Evolutionary conservation across 225 moss, liverwort and hornwort genomes (phyloP), one percentile per base, ranked within the genome.

Genomic region (Pseudoscleropodium purum): DNA sequence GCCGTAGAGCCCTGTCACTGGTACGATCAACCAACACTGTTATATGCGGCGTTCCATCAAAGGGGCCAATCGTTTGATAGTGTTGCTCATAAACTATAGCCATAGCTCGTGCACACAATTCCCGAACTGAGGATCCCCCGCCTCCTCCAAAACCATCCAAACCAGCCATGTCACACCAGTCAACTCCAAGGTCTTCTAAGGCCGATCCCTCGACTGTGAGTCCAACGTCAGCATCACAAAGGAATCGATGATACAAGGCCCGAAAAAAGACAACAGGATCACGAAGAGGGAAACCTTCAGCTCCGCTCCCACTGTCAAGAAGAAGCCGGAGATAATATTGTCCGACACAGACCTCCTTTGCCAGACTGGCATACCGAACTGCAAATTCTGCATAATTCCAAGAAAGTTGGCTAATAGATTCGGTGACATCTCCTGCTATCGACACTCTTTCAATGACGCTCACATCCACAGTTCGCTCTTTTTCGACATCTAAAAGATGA

Each of bases 141-240:
- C 96, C 96, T n/a, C 97, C 97, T 66, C 97, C 97, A 95, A 98
- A 98, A 37, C 97, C 97, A 95, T 96, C 96, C 90, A 98, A 90
- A 79, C 96, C 97, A 91, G 92, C 94, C 95, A 98, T 96, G 90
- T 98, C 97, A 94, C 97, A 98, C 96, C 96, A 96, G 91, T 98
- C 97, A 59, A 91, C 92, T 56, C 96, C 96, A 84, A 98, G 87
- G 77, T 96, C 97, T 79, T 98, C 97, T 91, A 92, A 93, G 70
- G 88, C 85, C n/a, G 94, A 96, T 43, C 97, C 97, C 93, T 96
- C 96, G 21, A 98, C 96, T 43, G 97, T 96, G 75, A 98, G 94
- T 74, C 97, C 97, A 81, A 93, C 93, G 87, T 98, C 97, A 63
- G 97, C 97, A 89, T 98, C 97, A 89, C 97, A 98, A 25, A 98